Evolutionary conservation across 2,329 filamentous ascomycete genomes (phyloP), one percentile per base, ranked within the genome.

Genomic region (Phyllosticta citriasiana): DNA sequence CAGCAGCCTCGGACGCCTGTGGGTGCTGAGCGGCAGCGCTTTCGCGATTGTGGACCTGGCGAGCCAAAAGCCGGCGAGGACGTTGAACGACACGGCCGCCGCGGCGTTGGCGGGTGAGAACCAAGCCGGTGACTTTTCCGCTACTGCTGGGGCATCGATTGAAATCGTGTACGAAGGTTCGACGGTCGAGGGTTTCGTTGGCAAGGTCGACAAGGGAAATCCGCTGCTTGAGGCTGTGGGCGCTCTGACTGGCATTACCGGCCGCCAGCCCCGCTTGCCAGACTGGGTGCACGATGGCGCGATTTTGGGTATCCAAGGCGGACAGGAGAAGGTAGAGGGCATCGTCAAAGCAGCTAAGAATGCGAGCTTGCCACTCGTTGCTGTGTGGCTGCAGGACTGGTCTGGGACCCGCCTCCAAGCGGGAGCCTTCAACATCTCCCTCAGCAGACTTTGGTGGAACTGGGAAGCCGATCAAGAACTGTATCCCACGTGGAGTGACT

Each of bases 331-430:
- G 65, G 71, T 73, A 26, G 68, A 72, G 33, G 53, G 63, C 0
- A 73, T 74, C 53, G 68, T 74, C n/a, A 54, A 70, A 30, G 64
- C 70, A 54, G 71, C 71, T 10, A 61, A 71, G 1, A 60, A 67
- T 10, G 61, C 67, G 16, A 64, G 64, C 8, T 70, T 69, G 53
- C 72, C 72, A 4, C 69, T 74, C 55, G 72, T 71, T 8, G 70
- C 65, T 22, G 72, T 74, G 4, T 74, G 72, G 72, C 65, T 74
- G 16, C 72, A 74, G 59, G 72, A 74, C 60, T 74, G 72, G 73
- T 69, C 66, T 35, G 72, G 72, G 1, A 74, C 72, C 8, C 71
- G 73, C 54, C 62, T 65, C 7, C 72, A 75, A 57, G 63, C 66
- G 4, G 72, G 69, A 14, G 70, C 72, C 7, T 66, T 68, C 52